Percentiles rank a stretch among this genome's conserved stretches.
Conservation (phyloP, 345 rosid species). For the Carallia brachiata region DNA sequence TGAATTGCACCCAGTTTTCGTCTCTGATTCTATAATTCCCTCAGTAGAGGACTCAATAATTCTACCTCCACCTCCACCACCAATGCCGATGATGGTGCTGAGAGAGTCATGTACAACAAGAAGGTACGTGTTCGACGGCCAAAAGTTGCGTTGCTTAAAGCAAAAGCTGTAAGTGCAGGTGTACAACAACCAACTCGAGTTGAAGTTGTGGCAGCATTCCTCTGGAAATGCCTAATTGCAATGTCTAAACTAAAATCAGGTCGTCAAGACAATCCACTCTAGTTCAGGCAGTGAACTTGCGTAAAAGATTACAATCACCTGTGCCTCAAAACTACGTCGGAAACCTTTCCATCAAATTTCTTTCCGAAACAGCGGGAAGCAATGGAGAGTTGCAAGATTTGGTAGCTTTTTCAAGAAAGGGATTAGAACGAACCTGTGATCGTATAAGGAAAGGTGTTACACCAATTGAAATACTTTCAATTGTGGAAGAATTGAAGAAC, state of each 20-base stretch:
- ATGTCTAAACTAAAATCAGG: constrained; percentile 11
- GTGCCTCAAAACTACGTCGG: not conserved
- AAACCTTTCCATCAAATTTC: not conserved
- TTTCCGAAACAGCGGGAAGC: not conserved
- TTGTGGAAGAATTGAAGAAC: not conserved
- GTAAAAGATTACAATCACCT: constrained; percentile 10
- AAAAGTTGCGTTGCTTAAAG: not conserved
- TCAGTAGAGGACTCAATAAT: not conserved
- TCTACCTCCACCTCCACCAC: not conserved
- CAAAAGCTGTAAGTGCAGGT: constrained; percentile 2
- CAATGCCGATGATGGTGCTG: not conserved
- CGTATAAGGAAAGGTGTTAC: not conserved
- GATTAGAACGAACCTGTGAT: not conserved
- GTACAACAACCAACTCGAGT: constrained; percentile 7
- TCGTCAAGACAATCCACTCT: constrained; percentile 17
- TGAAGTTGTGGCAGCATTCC: constrained; percentile 6
- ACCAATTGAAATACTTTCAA: not conserved
- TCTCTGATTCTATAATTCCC: constrained; percentile 1
- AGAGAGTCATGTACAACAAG: not conserved
- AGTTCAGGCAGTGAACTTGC: constrained; percentile 22
- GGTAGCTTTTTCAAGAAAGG: not conserved
- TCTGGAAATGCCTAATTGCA: constrained; percentile 11
- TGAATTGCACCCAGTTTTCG: not conserved
- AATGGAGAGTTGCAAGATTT: not conserved
- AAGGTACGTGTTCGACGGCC: not conserved